phyloP scores from a whole-genome alignment of 2,329 filamentous ascomycete genomes.

The Periconia sp. region DNA sequence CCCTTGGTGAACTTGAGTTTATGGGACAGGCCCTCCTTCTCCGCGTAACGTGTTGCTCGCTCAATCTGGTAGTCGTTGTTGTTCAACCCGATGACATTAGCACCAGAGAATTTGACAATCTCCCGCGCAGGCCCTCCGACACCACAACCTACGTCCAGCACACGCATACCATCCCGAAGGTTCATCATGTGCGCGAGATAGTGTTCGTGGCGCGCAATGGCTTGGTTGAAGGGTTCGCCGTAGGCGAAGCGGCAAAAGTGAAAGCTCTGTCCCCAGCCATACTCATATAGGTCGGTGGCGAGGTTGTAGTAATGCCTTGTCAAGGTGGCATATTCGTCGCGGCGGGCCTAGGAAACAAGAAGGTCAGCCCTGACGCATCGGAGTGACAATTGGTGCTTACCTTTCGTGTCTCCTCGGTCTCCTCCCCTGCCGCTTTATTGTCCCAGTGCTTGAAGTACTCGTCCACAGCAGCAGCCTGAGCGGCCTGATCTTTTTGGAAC shows the following conservation, averaged over 20 bases:
- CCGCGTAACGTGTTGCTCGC: slow-evolving; percentile 84
- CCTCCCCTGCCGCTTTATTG: slow-evolving; percentile 76
- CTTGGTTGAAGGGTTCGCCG: slow-evolving; percentile 86
- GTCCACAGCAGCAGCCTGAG: slow-evolving; percentile 81
- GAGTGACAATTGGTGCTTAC: slow-evolving; percentile 51
- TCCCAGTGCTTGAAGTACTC: slow-evolving; percentile 99
- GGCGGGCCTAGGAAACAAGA: slow-evolving; percentile 66
- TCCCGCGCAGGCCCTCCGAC: slow-evolving; percentile 94
- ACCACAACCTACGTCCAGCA: slow-evolving; percentile 95
- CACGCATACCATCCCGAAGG: slow-evolving; percentile 84
- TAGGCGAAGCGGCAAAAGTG: slow-evolving; percentile 95
- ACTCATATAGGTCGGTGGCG: slow-evolving; percentile 95
- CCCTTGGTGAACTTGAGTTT: slow-evolving; percentile 91
- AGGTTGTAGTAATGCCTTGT: slow-evolving; percentile 98
- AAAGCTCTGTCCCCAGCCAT: slow-evolving; percentile 95
- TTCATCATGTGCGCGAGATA: slow-evolving; percentile 91
- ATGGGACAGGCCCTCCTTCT: slow-evolving; percentile 77
- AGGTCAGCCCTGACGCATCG: slow-evolving; percentile 21
- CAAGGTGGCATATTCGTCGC: slow-evolving; percentile 88
- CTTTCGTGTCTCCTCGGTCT: slow-evolving; percentile 83
- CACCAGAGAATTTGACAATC: slow-evolving; percentile 94
- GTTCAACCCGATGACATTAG: slow-evolving; percentile 90
- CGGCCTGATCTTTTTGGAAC: slow-evolving; percentile 79
- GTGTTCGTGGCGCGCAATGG: slow-evolving; percentile 96
- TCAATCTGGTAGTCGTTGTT: slow-evolving; percentile 99